A percentile compares a stretch with the other conserved stretches of the same genome.
phyloP scores from a whole-genome alignment of 345 rosid genomes.

The Pistacia integerrima region DNA sequence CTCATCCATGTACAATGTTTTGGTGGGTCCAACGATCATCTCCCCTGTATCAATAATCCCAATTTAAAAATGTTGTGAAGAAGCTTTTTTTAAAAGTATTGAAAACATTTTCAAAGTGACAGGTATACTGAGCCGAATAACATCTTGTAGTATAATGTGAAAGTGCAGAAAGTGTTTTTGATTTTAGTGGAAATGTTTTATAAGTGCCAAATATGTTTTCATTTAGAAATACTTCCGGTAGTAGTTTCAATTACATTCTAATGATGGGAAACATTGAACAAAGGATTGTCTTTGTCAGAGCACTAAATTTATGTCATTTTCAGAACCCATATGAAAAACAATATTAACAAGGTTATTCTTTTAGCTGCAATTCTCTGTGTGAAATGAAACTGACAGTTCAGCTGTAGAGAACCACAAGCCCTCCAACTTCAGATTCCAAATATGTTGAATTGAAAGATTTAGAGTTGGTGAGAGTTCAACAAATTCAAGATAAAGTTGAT shows the following conservation, averaged over 20 bases:
- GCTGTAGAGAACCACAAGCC: no score
- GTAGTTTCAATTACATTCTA: no score
- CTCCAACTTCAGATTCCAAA: not conserved
- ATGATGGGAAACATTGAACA: not conserved
- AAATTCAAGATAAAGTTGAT: not conserved
- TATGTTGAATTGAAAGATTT: not conserved
- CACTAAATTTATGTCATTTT: not conserved
- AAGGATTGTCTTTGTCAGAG: not conserved
- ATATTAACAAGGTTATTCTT: no score
- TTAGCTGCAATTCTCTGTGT: not conserved
- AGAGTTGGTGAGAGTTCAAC: slow-evolving; percentile 19
- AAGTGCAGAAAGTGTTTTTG: no score
- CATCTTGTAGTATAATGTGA: no score
- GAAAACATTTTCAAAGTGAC: no score
- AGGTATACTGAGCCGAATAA: no score
- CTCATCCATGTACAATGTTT: slow-evolving; percentile 90
- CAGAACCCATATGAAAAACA: not conserved
- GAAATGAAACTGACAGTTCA: no score
- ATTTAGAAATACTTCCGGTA: no score
- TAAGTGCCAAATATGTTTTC: no score
- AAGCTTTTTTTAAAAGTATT: no score
- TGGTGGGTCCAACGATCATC: slow-evolving; percentile 96
- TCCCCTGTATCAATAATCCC: slow-evolving; percentile 52
- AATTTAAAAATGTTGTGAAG: not conserved
- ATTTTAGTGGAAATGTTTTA: no score